These are phyloP conservation scores for Fusarium clavum DNA, from an alignment of 2,329 filamentous ascomycete species.

Conservation along the genomic window DNA sequence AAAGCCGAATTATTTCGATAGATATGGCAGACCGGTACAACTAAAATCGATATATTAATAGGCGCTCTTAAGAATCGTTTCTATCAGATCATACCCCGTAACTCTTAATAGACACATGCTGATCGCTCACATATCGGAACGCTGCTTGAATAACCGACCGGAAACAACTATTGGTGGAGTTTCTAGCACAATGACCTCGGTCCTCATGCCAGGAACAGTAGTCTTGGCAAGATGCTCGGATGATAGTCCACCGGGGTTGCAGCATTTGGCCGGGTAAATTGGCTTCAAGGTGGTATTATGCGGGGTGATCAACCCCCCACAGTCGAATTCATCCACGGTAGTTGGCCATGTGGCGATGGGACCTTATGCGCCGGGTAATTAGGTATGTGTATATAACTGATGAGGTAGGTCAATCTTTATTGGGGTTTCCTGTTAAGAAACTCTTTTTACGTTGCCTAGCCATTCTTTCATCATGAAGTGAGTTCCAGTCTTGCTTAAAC, in stretches of 20 bases:
- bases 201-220: not conserved
- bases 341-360: not conserved
- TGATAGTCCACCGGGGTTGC: not conserved
- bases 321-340: slow-evolving; percentile 5
- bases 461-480: slow-evolving; percentile 15
- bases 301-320: slow-evolving; percentile 18
- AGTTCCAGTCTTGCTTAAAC: not conserved
- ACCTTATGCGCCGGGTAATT: not conserved
- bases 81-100: not conserved
- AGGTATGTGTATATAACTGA: not conserved
- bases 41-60: no score
- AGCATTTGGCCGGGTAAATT: slow-evolving; percentile 6
- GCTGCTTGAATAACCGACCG: not conserved
- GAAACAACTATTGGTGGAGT: slow-evolving; percentile 11
- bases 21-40: no score
- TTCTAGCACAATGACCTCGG: not conserved
- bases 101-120: not conserved
- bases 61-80: no score
- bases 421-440: not conserved
- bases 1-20: no score
- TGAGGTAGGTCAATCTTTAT: no score
- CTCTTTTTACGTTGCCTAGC: fast-evolving
- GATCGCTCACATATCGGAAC: not conserved
- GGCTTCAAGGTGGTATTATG: not conserved
- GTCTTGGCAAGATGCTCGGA: not conserved